Conservation (phyloP, 2,329 filamentous ascomycete genomes). For the Diaporthe australafricana region DNA sequence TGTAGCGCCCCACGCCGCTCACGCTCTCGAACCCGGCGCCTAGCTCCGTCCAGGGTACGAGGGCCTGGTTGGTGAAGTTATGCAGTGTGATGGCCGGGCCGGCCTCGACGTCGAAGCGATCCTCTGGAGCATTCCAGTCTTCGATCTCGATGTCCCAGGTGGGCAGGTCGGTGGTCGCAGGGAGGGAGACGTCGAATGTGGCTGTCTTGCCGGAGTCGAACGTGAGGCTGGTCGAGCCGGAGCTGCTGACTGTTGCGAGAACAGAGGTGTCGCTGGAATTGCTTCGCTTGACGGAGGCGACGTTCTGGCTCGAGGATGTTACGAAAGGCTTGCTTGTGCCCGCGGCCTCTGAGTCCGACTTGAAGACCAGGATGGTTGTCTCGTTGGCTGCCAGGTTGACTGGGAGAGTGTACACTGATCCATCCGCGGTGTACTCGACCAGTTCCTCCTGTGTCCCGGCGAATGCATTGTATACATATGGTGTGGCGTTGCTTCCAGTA, state of each 20-base stretch:
- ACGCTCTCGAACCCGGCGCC: slow-evolving; percentile 28
- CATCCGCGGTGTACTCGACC: slow-evolving; percentile 43
- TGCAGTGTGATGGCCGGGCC: slow-evolving; percentile 23
- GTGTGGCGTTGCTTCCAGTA: not conserved
- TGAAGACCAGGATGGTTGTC: slow-evolving; percentile 48
- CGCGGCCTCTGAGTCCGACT: not conserved
- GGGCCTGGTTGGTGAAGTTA: slow-evolving; percentile 16
- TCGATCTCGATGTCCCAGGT: slow-evolving; percentile 29
- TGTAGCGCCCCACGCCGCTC: slow-evolving; percentile 30
- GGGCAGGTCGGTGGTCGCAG: not conserved
- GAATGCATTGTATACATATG: slow-evolving; percentile 51
- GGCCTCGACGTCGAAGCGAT: slow-evolving; percentile 24
- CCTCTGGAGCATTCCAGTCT: slow-evolving; percentile 26
- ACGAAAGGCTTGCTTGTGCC: slow-evolving; percentile 12
- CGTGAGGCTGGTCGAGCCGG: slow-evolving; percentile 16
- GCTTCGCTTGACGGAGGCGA: not conserved
- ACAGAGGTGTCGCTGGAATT: not conserved
- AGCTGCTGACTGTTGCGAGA: slow-evolving; percentile 19
- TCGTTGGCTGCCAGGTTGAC: slow-evolving; percentile 53
- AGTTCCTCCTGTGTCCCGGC: slow-evolving; percentile 46
- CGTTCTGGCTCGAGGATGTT: slow-evolving; percentile 6
- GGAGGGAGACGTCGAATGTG: slow-evolving; percentile 1
- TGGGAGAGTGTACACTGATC: slow-evolving; percentile 46
- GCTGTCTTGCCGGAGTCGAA: slow-evolving; percentile 21
- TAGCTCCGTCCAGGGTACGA: slow-evolving; percentile 12